These are phyloP conservation scores for Neophaeococcomyces mojaviensis DNA, from an alignment of 2,329 filamentous ascomycete species.

Conservation along the genomic window DNA sequence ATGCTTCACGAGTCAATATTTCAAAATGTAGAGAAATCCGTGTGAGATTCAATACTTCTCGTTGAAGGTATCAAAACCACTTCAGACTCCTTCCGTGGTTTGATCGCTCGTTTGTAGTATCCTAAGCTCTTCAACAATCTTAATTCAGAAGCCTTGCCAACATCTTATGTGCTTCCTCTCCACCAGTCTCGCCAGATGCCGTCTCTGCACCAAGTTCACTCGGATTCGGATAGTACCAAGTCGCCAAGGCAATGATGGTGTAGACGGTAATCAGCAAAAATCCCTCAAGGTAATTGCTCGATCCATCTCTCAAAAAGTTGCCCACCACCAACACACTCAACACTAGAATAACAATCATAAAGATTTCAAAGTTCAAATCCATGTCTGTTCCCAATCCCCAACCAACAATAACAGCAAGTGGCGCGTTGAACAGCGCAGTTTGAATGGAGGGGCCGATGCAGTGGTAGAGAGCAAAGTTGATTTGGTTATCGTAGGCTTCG, in stretches of 20 bases:
- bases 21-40: no score
- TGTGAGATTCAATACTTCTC: no score
- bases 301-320: constrained; percentile 78
- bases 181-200: no score
- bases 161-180: no score
- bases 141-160: no score
- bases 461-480: constrained; percentile 74
- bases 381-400: constrained; percentile 68
- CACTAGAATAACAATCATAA: constrained; percentile 74
- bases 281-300: constrained; percentile 86
- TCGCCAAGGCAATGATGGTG: constrained; percentile 53
- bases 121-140: no score
- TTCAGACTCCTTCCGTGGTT: no score
- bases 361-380: constrained; percentile 77
- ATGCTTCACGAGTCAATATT: no score
- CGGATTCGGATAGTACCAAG: constrained; percentile 53
- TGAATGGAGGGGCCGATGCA: constrained; percentile 82
- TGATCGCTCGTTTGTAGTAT: no score
- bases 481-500: constrained; percentile 71
- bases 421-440: constrained; percentile 80
- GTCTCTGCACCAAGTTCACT: not conserved
- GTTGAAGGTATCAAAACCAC: no score
- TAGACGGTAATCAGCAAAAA: constrained; percentile 64
- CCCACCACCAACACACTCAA: constrained; percentile 80
- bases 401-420: constrained; percentile 72